Percentiles rank a stretch among this genome's conserved stretches.
Evolutionary conservation across 2,329 filamentous ascomycete species (phyloP).

Genomic region (Claviceps lovelessii): DNA sequence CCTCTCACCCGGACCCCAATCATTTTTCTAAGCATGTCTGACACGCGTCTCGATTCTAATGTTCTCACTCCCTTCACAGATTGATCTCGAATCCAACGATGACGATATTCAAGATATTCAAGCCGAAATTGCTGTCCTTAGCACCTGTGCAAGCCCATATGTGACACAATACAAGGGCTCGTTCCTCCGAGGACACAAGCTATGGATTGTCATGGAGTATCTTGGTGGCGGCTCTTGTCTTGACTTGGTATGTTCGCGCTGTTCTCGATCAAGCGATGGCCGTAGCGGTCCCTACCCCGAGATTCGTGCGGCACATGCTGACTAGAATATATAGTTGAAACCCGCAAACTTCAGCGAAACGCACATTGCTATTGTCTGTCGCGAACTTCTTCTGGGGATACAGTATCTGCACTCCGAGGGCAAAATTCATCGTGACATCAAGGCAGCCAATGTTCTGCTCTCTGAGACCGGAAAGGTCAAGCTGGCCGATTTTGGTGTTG

Average conservation of each 20-base stretch:
- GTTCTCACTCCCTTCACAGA: slow-evolving; percentile 38
- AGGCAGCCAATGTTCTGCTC: slow-evolving; percentile 91
- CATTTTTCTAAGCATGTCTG: background rate
- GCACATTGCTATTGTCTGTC: slow-evolving; percentile 88
- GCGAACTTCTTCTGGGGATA: slow-evolving; percentile 75
- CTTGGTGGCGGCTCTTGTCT: slow-evolving; percentile 89
- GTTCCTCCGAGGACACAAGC: slow-evolving; percentile 86
- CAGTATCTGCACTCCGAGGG: slow-evolving; percentile 89
- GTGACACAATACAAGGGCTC: slow-evolving; percentile 95
- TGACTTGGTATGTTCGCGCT: slow-evolving; percentile 53
- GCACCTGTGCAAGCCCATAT: slow-evolving; percentile 84
- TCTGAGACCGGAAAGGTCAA: slow-evolving; percentile 84
- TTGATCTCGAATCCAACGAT: slow-evolving; percentile 95
- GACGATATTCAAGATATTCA: slow-evolving; percentile 98
- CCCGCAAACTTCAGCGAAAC: slow-evolving; percentile 75
- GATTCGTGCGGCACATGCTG: slow-evolving; percentile 11
- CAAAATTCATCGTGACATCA: slow-evolving; percentile 94
- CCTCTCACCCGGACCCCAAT: no score
- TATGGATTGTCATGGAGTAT: slow-evolving; percentile 99
- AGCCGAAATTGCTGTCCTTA: slow-evolving; percentile 87
- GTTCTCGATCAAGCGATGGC: background rate
- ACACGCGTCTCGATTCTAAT: background rate
- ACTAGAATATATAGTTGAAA: slow-evolving; percentile 53
- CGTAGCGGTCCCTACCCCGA: background rate
- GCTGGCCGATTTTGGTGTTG: slow-evolving; percentile 92